Percentiles rank a stretch among this genome's conserved stretches.
phyloP scores from a whole-genome alignment of 805 yeast genomes.

The Jamesozyma piceae region DNA sequence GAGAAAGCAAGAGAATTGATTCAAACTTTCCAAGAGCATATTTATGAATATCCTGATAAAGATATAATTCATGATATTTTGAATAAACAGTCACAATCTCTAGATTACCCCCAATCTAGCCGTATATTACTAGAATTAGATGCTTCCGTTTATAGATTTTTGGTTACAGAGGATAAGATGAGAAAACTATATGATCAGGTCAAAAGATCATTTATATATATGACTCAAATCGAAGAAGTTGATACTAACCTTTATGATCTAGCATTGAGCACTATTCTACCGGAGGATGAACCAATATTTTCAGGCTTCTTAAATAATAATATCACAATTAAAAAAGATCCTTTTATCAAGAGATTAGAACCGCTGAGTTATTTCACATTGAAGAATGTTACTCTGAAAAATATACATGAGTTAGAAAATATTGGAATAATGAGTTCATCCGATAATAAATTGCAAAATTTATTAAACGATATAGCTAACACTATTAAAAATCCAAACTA shows the following conservation, averaged over 20 bases:
- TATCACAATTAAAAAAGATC: conserved; percentile 28
- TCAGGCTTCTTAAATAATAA: conserved; percentile 42
- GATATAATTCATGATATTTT: conserved; percentile 45
- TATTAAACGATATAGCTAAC: conserved; percentile 73
- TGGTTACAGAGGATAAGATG: conserved; percentile 45
- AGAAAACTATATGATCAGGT: conserved; percentile 61
- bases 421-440: conserved; percentile 54
- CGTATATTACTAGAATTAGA: conserved; percentile 43
- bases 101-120: conserved; percentile 31
- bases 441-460: conserved; percentile 59
- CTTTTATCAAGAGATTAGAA: conserved; percentile 38
- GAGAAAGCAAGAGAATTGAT: conserved; percentile 35
- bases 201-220: conserved; percentile 71
- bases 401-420: conserved; percentile 65
- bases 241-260: conserved; percentile 55
- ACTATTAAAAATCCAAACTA: conserved; percentile 59
- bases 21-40: conserved; percentile 34
- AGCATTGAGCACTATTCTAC: conserved; percentile 19
- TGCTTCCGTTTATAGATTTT: conserved; percentile 40
- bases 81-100: conserved; percentile 32
- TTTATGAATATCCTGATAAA: conserved; percentile 40
- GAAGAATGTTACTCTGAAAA: conserved; percentile 65
- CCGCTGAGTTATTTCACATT: conserved; percentile 56
- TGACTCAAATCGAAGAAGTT: conserved; percentile 70
- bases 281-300: conserved; percentile 61